Base-by-base conservation (phyloP, 2,329 filamentous ascomycete species). In the Calonectria hawksworthii region DNA sequence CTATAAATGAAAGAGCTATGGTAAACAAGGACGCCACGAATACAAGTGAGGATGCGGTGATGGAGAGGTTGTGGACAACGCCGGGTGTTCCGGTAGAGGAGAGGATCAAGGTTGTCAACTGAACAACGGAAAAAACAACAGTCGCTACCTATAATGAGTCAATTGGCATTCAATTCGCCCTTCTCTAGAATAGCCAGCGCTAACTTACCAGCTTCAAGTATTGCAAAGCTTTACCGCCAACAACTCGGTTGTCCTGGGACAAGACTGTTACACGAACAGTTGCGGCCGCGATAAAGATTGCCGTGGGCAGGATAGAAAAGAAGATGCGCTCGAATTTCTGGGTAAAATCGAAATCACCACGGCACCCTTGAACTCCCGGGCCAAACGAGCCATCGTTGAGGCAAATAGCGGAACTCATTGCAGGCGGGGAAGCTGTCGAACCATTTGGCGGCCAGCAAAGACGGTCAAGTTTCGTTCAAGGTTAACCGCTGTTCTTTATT, bases 331-430 rank as follows among this genome's bases (percentile, higher is more conserved):
- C 88, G 69, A 90, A 90, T 34, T 83, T 84, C 65, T 89, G 80
- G 1, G 88, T 90, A 72, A 90, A 89, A 77, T 90, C 88, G 70
- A 90, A 90, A 72, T 88, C 85, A 66, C 82, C 85, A 13, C 88
- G 86, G 70, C 88, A 90, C 28, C 86, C 87, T 13, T 76, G 76
- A n/a, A 90, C 86, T 9, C 80, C 76, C 0, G 88, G 88, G 4
- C 88, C 88, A 26, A 89, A 83, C 28, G 83, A 78, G 52, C 79
- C 78, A 73, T 88, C 87, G 77, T 84, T 84, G 63, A 80, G 74
- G 63, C 86, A 86, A 18, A 74, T 64, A 32, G 75, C 76, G 11
- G 78, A 80, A 64, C 34, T 76, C 80, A 82, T 82, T 18, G 44
- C n/a, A 36, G 34, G 26, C 21, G 18, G 34, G 47, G 21, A 51